A percentile compares a stretch with the other conserved stretches of the same genome.
phyloP scores from a whole-genome alignment of 768 basidiomycete species.

The Podaxis sp. region DNA sequence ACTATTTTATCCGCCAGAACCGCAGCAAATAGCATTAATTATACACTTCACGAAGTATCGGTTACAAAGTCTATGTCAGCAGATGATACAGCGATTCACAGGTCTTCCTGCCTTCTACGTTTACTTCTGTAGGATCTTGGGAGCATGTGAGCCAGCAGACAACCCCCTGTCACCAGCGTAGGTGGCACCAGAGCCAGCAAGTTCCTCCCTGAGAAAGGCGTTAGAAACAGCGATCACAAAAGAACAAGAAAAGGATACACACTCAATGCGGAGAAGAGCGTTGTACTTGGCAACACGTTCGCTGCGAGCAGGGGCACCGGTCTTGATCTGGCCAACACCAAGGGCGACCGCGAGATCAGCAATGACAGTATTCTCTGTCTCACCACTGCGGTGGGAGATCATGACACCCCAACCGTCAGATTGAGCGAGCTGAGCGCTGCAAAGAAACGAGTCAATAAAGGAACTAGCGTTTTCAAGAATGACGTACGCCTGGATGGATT shows the following conservation, averaged over 20 bases:
- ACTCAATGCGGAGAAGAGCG: slow-evolving; percentile 86
- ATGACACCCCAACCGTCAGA: slow-evolving; percentile 99
- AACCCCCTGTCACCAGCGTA: slow-evolving; percentile 80
- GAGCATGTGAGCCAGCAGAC: slow-evolving; percentile 69
- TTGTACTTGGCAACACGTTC: slow-evolving; percentile 98
- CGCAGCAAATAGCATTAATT: background rate
- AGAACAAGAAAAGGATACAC: slow-evolving; percentile 26
- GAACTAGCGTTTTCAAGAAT: background rate
- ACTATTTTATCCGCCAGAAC: background rate
- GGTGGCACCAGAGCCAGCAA: slow-evolving; percentile 53
- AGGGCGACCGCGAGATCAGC: slow-evolving; percentile 95
- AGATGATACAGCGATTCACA: background rate
- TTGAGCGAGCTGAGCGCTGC: slow-evolving; percentile 90
- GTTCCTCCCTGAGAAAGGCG: slow-evolving; percentile 37
- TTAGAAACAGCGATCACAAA: background rate
- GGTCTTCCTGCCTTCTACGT: slow-evolving; percentile 9
- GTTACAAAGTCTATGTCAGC: background rate
- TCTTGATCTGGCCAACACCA: slow-evolving; percentile 94
- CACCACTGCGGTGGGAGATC: slow-evolving; percentile 98
- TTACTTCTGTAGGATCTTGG: slow-evolving; percentile 69
- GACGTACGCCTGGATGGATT: slow-evolving; percentile 96
- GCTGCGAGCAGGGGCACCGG: slow-evolving; percentile 91
- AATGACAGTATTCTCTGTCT: slow-evolving; percentile 97
- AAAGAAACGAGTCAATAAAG: slow-evolving; percentile 2
- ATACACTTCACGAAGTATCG: background rate